Conservation (phyloP, 805 yeast species). For the Candida silvicultrix region DNA sequence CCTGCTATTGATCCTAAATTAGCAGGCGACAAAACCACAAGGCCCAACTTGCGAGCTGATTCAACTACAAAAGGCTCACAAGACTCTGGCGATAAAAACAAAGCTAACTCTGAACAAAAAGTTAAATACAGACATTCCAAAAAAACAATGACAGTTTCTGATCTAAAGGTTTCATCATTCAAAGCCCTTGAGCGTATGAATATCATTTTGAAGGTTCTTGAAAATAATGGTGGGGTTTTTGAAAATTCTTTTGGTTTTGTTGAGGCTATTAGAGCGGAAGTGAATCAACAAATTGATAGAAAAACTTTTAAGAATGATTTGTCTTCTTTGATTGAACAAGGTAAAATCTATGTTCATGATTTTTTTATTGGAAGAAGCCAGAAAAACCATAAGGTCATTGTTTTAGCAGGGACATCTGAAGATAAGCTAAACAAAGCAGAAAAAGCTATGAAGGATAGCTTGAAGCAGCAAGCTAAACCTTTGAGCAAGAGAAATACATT, state of each 20-base stretch:
- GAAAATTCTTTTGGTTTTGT: conserved; percentile 35
- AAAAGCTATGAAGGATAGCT: neutral
- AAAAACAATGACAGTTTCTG: conserved; percentile 17
- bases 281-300: conserved; percentile 45
- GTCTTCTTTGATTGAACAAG: conserved; percentile 25
- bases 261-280: conserved; percentile 31
- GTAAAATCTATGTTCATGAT: conserved; percentile 20
- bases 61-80: neutral
- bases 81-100: neutral
- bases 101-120: neutral
- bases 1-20: no score
- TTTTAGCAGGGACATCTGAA: neutral
- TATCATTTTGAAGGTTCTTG: conserved; percentile 35
- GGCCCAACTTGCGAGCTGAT: no score
- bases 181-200: conserved; percentile 38
- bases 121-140: neutral
- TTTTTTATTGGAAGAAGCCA: conserved; percentile 9
- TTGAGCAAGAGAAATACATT: neutral
- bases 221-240: conserved; percentile 39
- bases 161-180: conserved; percentile 34
- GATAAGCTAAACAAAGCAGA: neutral
- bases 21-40: no score
- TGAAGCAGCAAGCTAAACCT: neutral
- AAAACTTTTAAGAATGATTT: conserved; percentile 46
- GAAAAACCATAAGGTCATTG: neutral